Base-by-base conservation (phyloP, 352 stramenopile genomes). In the Aphanomyces euteiches region DNA sequence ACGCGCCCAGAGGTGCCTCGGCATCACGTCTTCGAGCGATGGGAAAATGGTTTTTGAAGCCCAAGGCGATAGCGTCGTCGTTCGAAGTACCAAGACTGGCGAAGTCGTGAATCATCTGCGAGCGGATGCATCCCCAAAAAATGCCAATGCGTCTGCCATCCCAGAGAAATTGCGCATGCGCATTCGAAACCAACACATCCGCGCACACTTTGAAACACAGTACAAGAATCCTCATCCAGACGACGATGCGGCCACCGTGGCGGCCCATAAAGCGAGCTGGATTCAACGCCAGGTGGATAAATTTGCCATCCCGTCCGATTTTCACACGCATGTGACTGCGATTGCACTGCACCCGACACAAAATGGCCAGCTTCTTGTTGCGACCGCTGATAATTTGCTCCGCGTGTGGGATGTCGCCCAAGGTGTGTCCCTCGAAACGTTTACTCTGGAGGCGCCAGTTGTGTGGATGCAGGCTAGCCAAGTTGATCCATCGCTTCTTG, bases 41-140 rank as follows among this genome's bases (percentile, higher is more conserved):
- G 85, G 81, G 17, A 87, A 83, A 71, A 85, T 85, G 71, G 74
- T 94, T 36, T 94, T 93, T 77, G 82, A 92, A 76, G 81, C 82
- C 61, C 82, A 92, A 40, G 80, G 78, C n/a, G 79, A 90, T 69
- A 79, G 87, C 54, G 73, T 94, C 10, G 83, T 82, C 56, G 84
- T 93, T 47, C 75, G 89, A 39, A 82, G 89, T 73, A 78, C 81
- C 58, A 80, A 81, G 69, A 94, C 82, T 68, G 87, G 87, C 6
- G 82, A 89, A 50, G 73, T 91, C 38, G 74, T 93, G 68, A 82
- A 94, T 8, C 50, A 70, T 34, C 54, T 70, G 12, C 64, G 64
- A 1, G 15, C 7, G 17, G 12, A 19, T n/a, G 36, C 7, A 7
- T 8, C 43, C 19, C n/a, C 43, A 5, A 12, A 7, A 13, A 3